A percentile compares a stretch with the other conserved stretches of the same genome.
These are phyloP conservation scores for Malbranchea cinnamomea DNA, from an alignment of 2,329 filamentous ascomycete species.

Conservation along the genomic window DNA sequence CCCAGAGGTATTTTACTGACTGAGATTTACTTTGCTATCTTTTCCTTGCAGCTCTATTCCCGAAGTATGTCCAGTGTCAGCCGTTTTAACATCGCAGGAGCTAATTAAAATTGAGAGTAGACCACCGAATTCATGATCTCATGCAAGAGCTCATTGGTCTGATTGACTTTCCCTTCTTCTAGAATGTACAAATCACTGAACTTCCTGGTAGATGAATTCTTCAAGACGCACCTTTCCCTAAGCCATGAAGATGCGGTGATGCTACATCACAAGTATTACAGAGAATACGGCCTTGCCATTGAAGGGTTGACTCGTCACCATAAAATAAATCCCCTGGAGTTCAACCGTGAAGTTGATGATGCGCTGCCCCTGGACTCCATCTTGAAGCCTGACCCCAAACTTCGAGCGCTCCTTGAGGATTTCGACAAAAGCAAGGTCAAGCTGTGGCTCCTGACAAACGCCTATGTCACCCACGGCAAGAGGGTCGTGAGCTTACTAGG, in stretches of 20 bases:
- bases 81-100: too few species aligned
- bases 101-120: too few species aligned
- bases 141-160: slow-evolving; percentile 68
- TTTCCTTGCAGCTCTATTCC: slow-evolving; percentile 51
- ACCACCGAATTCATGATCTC: slow-evolving; percentile 66
- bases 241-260: slow-evolving; percentile 63
- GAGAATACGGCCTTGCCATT: slow-evolving; percentile 90
- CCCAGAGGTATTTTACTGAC: too few species aligned
- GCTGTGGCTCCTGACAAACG: slow-evolving; percentile 92
- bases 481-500: slow-evolving; percentile 67
- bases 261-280: slow-evolving; percentile 86
- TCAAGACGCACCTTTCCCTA: slow-evolving; percentile 56
- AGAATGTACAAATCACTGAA: background rate
- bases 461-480: slow-evolving; percentile 76
- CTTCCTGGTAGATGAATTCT: slow-evolving; percentile 37
- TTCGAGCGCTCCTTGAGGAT: slow-evolving; percentile 63
- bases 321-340: slow-evolving; percentile 86
- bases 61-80: too few species aligned
- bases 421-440: slow-evolving; percentile 74
- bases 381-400: slow-evolving; percentile 60
- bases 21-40: background rate
- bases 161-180: slow-evolving; percentile 3
- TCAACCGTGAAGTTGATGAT: slow-evolving; percentile 90
- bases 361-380: slow-evolving; percentile 75
- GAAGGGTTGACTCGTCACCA: slow-evolving; percentile 89